Evolutionary conservation across 2,329 filamentous ascomycete genomes (phyloP), one percentile per base, ranked within the genome.

Genomic region (Dactylellina parvicollis): DNA sequence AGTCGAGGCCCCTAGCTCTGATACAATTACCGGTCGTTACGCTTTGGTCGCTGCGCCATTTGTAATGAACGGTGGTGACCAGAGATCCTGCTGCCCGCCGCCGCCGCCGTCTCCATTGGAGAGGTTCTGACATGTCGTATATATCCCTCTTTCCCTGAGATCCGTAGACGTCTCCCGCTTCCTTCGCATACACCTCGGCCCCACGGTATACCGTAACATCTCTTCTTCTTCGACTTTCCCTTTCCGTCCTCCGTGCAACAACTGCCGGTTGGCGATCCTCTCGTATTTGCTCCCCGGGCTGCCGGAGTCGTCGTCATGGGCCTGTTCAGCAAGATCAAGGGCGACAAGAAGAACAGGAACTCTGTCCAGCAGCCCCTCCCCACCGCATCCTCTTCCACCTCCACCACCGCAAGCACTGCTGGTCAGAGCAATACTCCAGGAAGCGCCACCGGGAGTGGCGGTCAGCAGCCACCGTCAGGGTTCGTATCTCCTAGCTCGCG

Each of bases 301-400:
- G n/a, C 59, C 34, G 24, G 30, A 40, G 30, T 22, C 47, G 38
- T 57, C 57, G 59, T 52, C 59, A 72, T 72, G 67, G 67, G 67
- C 38, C 26, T 72, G 32, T 72, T 72, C 28, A 72, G 59, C 59
- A 64, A 61, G 59, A 50, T 52, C 42, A 72, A 72, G 22, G 67
- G 50, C 54, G 38, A 57, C 59, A 72, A 60, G 59, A 72, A 72
- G 59, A 64, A 72, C 26, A 72, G 67, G 49, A 50, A 72, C 52
- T 72, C 67, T 8, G 46, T 72, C 44, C 42, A 50, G n/a, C 56
- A 64, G 18, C 16, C 44, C 20, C 49, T 42, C n/a, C 22, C 59
- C n/a, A n/a, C n/a, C 14, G 22, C 46, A 10, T 14, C 16, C 8
- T 18, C 42, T 38, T 16, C 56, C 8, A 26, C 7, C 34, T 14